Conservation (phyloP, 768 basidiomycete species). For the Leucosporidium yakuticum region DNA sequence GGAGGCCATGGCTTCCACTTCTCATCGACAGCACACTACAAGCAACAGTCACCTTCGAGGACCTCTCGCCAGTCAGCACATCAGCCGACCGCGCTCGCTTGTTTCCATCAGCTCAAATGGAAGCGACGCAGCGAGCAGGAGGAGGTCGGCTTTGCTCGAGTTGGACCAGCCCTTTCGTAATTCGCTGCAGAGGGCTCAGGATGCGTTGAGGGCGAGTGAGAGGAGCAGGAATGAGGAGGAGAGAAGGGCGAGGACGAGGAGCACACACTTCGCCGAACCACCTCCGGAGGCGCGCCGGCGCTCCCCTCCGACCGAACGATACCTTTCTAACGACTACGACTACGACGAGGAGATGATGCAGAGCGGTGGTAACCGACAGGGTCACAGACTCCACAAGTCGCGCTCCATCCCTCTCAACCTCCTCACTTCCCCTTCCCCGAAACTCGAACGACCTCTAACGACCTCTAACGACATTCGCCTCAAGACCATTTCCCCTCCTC, state of each 20-base stretch:
- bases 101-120: no score
- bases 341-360: not conserved
- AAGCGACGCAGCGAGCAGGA: not conserved
- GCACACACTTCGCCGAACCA: not conserved
- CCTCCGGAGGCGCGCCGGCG: not conserved
- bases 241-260: conserved; percentile 1
- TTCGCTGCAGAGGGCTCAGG: not conserved
- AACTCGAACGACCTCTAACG: not conserved
- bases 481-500: not conserved
- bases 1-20: no score
- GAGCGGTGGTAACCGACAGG: not conserved
- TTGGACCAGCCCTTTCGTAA: not conserved
- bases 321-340: not conserved
- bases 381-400: not conserved
- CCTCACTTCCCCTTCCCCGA: not conserved
- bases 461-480: not conserved
- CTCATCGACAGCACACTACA: no score
- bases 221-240: not conserved
- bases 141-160: not conserved
- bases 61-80: no score
- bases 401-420: conserved; percentile 1
- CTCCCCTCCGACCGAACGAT: not conserved
- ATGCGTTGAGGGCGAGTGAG: conserved; percentile 1
- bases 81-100: no score
- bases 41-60: no score